Percentiles rank a stretch among this genome's conserved stretches.
Conservation (phyloP, 805 yeast species). For the Nematodospora valgi region DNA sequence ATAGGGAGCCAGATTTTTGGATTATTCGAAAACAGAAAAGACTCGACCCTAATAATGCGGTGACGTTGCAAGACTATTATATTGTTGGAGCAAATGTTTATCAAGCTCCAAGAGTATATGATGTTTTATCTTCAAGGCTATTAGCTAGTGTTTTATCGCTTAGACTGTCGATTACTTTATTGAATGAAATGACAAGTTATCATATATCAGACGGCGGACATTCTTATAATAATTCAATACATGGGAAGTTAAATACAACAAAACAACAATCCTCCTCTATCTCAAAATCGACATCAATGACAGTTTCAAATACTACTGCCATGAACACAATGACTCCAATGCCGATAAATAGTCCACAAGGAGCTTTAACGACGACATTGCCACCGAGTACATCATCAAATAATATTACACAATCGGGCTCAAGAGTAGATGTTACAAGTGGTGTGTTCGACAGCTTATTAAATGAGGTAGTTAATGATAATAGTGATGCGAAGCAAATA, state of each 20-base stretch:
- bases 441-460: slow-evolving; percentile 31
- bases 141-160: slow-evolving; percentile 34
- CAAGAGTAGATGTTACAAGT: slow-evolving; percentile 23
- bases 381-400: slow-evolving; percentile 1
- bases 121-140: slow-evolving; percentile 69
- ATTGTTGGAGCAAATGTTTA: slow-evolving; percentile 90
- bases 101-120: slow-evolving; percentile 78
- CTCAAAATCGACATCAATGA: slow-evolving; percentile 8
- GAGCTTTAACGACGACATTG: background rate
- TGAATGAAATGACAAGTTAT: slow-evolving; percentile 30
- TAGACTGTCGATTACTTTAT: slow-evolving; percentile 29
- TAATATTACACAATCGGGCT: background rate
- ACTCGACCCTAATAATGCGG: slow-evolving; percentile 35
- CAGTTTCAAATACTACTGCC: slow-evolving; percentile 6
- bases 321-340: slow-evolving; percentile 10
- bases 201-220: slow-evolving; percentile 35
- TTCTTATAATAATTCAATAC: slow-evolving; percentile 13
- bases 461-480: slow-evolving; percentile 18
- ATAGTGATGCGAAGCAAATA: slow-evolving; percentile 6
- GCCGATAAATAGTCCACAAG: slow-evolving; percentile 4
- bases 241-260: slow-evolving; percentile 9
- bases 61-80: slow-evolving; percentile 72
- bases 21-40: slow-evolving; percentile 80
- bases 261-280: slow-evolving; percentile 2
- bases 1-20: slow-evolving; percentile 92